Percentiles rank a stretch among this genome's conserved stretches.
Conservation (phyloP, 2,329 filamentous ascomycete species). For the Zymoseptoria crescenta region DNA sequence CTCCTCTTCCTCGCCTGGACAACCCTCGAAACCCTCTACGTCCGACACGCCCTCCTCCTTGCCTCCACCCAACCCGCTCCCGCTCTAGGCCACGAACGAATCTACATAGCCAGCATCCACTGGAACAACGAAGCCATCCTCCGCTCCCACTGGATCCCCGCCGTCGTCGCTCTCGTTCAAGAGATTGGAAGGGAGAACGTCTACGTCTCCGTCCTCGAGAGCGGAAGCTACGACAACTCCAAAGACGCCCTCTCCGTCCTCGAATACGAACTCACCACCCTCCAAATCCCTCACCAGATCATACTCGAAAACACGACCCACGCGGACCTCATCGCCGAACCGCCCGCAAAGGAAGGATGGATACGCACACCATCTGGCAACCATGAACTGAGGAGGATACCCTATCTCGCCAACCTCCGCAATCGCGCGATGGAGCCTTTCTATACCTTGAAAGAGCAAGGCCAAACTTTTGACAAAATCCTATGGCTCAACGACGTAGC, state of each 20-base stretch:
- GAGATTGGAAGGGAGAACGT: slow-evolving; percentile 56
- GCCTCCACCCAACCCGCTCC: slow-evolving; percentile 9
- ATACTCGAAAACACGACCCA: slow-evolving; percentile 53
- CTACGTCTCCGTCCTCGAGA: slow-evolving; percentile 61
- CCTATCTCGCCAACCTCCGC: slow-evolving; percentile 57
- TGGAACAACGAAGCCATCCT: slow-evolving; percentile 59
- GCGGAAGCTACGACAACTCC: slow-evolving; percentile 61
- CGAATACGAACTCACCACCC: slow-evolving; percentile 44
- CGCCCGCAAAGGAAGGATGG: slow-evolving; percentile 52
- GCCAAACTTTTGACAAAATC: slow-evolving; percentile 50
- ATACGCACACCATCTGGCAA: slow-evolving; percentile 48
- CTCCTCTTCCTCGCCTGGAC: slow-evolving; percentile 16
- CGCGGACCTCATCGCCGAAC: slow-evolving; percentile 45
- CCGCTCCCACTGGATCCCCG: slow-evolving; percentile 54
- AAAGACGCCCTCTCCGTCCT: slow-evolving; percentile 54
- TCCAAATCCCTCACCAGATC: slow-evolving; percentile 49
- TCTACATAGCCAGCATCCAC: slow-evolving; percentile 63
- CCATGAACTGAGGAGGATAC: slow-evolving; percentile 57
- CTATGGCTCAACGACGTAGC: slow-evolving; percentile 58
- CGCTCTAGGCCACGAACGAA: slow-evolving; percentile 24
- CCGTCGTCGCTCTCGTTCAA: slow-evolving; percentile 50
- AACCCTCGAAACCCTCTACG: slow-evolving; percentile 15
- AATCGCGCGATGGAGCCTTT: slow-evolving; percentile 58
- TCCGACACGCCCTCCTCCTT: slow-evolving; percentile 12
- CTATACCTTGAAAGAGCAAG: slow-evolving; percentile 37